These are phyloP conservation scores for Cladosporium sphaerospermum DNA, from an alignment of 2,329 filamentous ascomycete genomes.

Conservation along the genomic window DNA sequence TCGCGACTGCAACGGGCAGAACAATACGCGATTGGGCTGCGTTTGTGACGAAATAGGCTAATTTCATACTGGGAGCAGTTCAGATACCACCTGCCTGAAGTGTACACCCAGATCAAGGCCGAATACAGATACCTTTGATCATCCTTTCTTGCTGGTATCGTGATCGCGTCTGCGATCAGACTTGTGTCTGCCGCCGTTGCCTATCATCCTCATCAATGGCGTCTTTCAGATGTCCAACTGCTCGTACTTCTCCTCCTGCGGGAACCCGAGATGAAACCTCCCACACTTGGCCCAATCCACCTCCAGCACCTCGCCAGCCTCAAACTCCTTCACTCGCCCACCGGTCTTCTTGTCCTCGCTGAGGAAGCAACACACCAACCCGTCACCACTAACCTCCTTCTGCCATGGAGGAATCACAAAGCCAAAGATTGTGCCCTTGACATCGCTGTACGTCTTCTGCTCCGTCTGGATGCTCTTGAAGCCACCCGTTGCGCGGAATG, in stretches of 20 bases:
- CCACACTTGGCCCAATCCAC: slow-evolving; percentile 37
- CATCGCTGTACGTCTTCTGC: slow-evolving; percentile 25
- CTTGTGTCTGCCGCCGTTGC: too few relatives aligned
- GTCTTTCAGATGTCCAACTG: slow-evolving; percentile 22
- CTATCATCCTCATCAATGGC: too few relatives aligned
- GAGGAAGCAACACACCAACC: slow-evolving; percentile 34
- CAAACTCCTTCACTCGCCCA: slow-evolving; percentile 34
- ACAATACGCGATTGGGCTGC: too few relatives aligned
- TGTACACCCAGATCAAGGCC: too few relatives aligned
- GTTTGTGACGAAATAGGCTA: too few relatives aligned
- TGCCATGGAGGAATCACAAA: slow-evolving; percentile 37
- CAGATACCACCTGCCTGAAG: too few relatives aligned
- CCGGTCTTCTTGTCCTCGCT: slow-evolving; percentile 30
- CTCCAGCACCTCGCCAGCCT: slow-evolving; percentile 28
- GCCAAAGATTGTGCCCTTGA: slow-evolving; percentile 37
- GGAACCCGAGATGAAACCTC: slow-evolving; percentile 39
- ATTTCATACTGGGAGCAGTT: too few relatives aligned
- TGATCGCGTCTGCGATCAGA: too few relatives aligned
- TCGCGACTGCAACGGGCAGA: too few relatives aligned
- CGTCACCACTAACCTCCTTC: slow-evolving; percentile 34
- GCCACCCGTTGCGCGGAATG: slow-evolving; percentile 32
- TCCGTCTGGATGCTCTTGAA: slow-evolving; percentile 32
- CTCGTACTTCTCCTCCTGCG: slow-evolving; percentile 37
- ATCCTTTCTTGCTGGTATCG: too few relatives aligned
- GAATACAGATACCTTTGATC: too few relatives aligned